phyloP scores from a whole-genome alignment of 345 rosid species.

The Dipteronia dyeriana region DNA sequence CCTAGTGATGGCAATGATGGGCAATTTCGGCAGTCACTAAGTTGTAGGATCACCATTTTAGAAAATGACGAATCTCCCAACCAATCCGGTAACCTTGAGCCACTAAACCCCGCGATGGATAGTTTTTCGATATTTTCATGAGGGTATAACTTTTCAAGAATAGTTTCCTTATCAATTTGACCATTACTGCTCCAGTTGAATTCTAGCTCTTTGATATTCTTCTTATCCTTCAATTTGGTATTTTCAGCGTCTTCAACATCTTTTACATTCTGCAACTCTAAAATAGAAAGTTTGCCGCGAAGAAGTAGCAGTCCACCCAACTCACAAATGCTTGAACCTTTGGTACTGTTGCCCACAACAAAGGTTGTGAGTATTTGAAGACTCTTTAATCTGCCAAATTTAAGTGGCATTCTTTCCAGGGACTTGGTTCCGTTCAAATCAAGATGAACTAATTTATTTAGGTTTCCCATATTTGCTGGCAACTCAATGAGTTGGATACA shows the following conservation, averaged over 20 bases:
- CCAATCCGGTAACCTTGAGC: slow-evolving; percentile 38
- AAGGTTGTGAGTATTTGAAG: slow-evolving; percentile 33
- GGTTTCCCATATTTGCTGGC: slow-evolving; percentile 31
- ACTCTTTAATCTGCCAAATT: slow-evolving; percentile 30
- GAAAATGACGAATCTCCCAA: slow-evolving; percentile 30
- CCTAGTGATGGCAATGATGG: slow-evolving; percentile 40
- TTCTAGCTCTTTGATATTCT: slow-evolving; percentile 29
- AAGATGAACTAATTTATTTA: slow-evolving; percentile 34
- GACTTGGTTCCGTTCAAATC: slow-evolving; percentile 32
- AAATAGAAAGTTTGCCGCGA: slow-evolving; percentile 32
- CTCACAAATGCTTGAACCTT: slow-evolving; percentile 27
- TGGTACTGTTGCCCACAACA: slow-evolving; percentile 15
- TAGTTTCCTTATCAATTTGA: slow-evolving; percentile 20
- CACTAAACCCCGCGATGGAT: slow-evolving; percentile 28
- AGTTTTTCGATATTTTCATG: slow-evolving; percentile 30
- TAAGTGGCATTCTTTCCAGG: slow-evolving; percentile 33
- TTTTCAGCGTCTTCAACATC: slow-evolving; percentile 30
- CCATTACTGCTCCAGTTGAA: slow-evolving; percentile 30
- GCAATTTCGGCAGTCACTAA: slow-evolving; percentile 35
- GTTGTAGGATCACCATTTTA: slow-evolving; percentile 18
- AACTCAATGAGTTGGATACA: slow-evolving; percentile 33
- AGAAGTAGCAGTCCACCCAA: slow-evolving; percentile 31
- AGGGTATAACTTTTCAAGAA: slow-evolving; percentile 35
- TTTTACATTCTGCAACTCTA: slow-evolving; percentile 33
- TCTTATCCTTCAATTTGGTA: slow-evolving; percentile 29